phyloP scores from a whole-genome alignment of 164 flowering plant genomes.

The Magnolia sinica region DNA sequence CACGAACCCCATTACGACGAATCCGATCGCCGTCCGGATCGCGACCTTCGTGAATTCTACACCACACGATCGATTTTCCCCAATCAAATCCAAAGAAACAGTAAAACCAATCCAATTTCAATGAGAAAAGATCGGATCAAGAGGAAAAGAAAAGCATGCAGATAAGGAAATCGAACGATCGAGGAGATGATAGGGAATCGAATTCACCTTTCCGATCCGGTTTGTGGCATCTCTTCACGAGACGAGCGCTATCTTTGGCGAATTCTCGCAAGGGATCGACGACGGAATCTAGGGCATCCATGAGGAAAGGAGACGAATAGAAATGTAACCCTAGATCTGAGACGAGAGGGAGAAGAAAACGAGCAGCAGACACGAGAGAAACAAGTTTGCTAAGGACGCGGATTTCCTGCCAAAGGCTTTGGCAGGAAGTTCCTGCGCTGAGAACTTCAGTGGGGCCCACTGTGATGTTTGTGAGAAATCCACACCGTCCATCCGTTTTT shows the following conservation, averaged over 20 bases:
- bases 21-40: conserved; percentile 67
- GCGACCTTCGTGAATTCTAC: conserved; percentile 71
- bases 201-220: conserved; percentile 31
- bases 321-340: conserved; percentile 11
- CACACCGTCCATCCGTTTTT: no score
- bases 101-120: no score
- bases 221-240: conserved; percentile 34
- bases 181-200: not conserved
- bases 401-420: no score
- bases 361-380: no score
- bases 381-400: no score
- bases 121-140: not conserved
- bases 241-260: conserved; percentile 32
- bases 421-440: no score
- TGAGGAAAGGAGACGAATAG: not conserved
- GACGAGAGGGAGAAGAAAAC: no score
- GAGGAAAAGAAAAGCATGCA: not conserved
- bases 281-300: conserved; percentile 29
- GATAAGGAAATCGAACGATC: not conserved
- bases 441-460: no score
- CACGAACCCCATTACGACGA: conserved; percentile 77
- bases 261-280: conserved; percentile 31
- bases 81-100: not conserved
- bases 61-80: not conserved
- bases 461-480: no score